Base-by-base conservation (phyloP, 495 filamentous ascomycete species). In the Articulospora tetracladia region DNA sequence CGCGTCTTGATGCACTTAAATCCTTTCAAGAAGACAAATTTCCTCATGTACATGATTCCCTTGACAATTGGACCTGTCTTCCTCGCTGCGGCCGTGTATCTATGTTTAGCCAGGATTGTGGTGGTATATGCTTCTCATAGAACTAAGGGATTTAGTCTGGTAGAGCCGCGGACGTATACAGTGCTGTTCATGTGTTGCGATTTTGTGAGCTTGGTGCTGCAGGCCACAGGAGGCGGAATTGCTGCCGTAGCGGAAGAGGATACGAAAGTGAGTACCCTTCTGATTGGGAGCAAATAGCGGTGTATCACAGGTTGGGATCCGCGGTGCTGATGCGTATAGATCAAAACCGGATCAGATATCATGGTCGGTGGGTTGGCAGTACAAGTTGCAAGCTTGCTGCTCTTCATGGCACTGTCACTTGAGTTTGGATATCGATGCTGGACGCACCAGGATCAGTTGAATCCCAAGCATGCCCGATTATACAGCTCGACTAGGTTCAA, bases 41-140 rank as follows among this genome's bases (percentile, higher is more conserved):
- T 75, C 57, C 64, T 78, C n/a, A 65, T 73, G 30, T 49, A 59
- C 19, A 17, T 55, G 8, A 27, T 32, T 48, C 12, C 32, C 32
- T 47, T 47, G 13, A 87, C 85, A 25, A 78, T 89, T 55, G 85
- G 70, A 10, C 86, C 86, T 1, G 82, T 82, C 55, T 86, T 87
- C 70, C 63, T 88, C 39, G 73, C 79, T 23, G 86, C 81, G 4
- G 80, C 79, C 13, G 52, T 87, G 60, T 88, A 89, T 64, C 77
- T 88, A 54, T 86, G 79, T 63, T 76, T 85, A n/a, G 75, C 79
- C 0, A 76, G 82, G 41, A 78, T 87, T 62, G 79, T 88, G 53
- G 48, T 51, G 8, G 72, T 79, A 41, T 84, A 82, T 69, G 86
- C 82, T 55, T 72, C 72, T 51, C 76, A 84, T 62, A 76, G 83